These are phyloP conservation scores for Hamamelis virginiana DNA, from an alignment of 164 flowering plant species.

Conservation along the genomic window DNA sequence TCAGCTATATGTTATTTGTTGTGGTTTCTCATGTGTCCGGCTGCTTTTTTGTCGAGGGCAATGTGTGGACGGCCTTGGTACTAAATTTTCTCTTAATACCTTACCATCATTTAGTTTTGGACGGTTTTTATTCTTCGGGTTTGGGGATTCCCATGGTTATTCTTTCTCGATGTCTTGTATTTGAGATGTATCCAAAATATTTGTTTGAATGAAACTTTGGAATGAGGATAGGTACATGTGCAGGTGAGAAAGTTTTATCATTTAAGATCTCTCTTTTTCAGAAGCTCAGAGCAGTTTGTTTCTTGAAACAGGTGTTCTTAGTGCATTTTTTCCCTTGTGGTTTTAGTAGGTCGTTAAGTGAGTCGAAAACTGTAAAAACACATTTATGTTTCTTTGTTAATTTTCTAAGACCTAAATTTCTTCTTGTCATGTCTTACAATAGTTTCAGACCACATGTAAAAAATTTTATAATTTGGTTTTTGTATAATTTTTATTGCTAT, in stretches of 20 bases:
- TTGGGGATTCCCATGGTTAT: constrained; percentile 2
- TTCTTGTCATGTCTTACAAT: neutral
- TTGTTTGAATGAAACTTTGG: constrained; percentile 4
- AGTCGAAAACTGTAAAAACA: neutral
- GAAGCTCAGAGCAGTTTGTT: neutral
- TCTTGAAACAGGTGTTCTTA: neutral
- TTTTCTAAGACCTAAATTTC: neutral
- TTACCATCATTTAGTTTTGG: constrained; percentile 18
- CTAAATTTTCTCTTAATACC: neutral
- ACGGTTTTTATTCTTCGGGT: constrained; percentile 16
- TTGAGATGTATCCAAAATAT: constrained; percentile 1
- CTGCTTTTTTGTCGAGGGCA: neutral
- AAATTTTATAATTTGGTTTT: neutral
- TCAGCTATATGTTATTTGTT: neutral
- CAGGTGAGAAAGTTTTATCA: constrained; percentile 8
- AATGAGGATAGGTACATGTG: neutral
- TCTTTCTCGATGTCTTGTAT: neutral
- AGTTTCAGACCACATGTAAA: neutral
- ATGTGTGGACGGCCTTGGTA: neutral
- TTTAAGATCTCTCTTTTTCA: neutral
- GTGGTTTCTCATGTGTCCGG: neutral
- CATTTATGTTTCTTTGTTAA: neutral
- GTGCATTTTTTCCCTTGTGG: neutral
- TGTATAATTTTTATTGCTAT: neutral
- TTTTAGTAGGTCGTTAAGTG: neutral